Conservation (phyloP, 495 filamentous ascomycete species). For the Podospora appendiculata region DNA sequence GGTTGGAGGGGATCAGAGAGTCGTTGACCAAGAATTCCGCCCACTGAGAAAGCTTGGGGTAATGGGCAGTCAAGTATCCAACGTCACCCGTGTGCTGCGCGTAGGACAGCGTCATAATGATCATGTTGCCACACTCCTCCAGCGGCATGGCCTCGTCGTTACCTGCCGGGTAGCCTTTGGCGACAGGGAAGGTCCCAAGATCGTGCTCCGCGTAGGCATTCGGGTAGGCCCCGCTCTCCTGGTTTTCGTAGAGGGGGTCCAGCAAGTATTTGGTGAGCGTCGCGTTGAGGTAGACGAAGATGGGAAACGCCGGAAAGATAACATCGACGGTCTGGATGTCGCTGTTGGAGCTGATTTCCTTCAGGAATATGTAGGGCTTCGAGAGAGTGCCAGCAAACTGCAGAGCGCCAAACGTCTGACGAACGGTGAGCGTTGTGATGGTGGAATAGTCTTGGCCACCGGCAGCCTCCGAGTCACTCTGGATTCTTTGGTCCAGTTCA, state of each 20-base stretch:
- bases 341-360: constrained; percentile 92
- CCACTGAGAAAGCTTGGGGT: constrained; percentile 77
- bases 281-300: constrained; percentile 85
- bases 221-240: constrained; percentile 82
- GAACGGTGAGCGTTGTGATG: constrained; percentile 74
- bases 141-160: constrained; percentile 88
- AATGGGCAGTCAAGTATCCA: constrained; percentile 46
- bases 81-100: constrained; percentile 36
- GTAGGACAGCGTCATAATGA: constrained; percentile 77
- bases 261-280: constrained; percentile 76
- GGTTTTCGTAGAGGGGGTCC: constrained; percentile 85
- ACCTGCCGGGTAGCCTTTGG: constrained; percentile 81
- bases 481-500: constrained; percentile 62
- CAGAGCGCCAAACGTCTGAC: constrained; percentile 82
- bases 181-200: constrained; percentile 84
- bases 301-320: constrained; percentile 85
- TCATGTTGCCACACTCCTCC: constrained; percentile 92
- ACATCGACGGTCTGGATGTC: constrained; percentile 95
- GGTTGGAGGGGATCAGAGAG: constrained; percentile 71
- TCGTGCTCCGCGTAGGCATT: constrained; percentile 86
- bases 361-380: constrained; percentile 77
- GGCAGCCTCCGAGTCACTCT: constrained; percentile 59
- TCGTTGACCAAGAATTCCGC: constrained; percentile 77
- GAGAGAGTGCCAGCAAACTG: constrained; percentile 73
- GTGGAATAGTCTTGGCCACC: constrained; percentile 67